These are phyloP conservation scores for Prunus kanzakura DNA, from an alignment of 306 rosid genomes.

Conservation along the genomic window DNA sequence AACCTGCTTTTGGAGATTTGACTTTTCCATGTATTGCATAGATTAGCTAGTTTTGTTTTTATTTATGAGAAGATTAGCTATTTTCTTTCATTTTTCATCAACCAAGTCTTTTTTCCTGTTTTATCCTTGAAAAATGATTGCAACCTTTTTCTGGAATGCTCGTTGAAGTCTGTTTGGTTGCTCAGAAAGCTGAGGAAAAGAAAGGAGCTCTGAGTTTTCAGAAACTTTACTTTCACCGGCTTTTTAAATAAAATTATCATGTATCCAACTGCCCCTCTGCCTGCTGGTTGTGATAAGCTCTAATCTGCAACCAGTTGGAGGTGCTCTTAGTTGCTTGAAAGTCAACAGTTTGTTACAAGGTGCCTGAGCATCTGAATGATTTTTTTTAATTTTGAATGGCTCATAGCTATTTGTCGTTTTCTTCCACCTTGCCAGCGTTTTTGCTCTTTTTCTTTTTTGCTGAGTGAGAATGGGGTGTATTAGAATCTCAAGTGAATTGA, in stretches of 20 bases:
- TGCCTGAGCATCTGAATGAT: background rate
- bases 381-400: background rate
- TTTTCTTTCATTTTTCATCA: conserved; percentile 11
- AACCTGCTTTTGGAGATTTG: conserved; percentile 5
- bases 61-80: background rate
- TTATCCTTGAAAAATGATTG: background rate
- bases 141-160: conserved; percentile 2
- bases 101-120: background rate
- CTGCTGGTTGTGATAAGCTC: background rate
- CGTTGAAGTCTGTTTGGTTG: conserved; percentile 14
- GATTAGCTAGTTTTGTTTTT: too few species aligned
- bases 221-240: background rate
- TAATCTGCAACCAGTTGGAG: conserved; percentile 1
- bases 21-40: conserved; percentile 1
- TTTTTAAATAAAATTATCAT: too few species aligned
- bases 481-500: background rate
- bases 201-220: background rate
- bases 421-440: background rate
- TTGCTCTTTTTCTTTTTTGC: background rate
- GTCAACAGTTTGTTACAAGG: background rate
- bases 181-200: conserved; percentile 2
- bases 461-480: conserved; percentile 2
- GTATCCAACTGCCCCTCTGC: background rate
- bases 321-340: background rate
- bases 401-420: background rate